Conservation (phyloP, 192 early-diverging fungal genomes). For the Coemansia aciculifera region DNA sequence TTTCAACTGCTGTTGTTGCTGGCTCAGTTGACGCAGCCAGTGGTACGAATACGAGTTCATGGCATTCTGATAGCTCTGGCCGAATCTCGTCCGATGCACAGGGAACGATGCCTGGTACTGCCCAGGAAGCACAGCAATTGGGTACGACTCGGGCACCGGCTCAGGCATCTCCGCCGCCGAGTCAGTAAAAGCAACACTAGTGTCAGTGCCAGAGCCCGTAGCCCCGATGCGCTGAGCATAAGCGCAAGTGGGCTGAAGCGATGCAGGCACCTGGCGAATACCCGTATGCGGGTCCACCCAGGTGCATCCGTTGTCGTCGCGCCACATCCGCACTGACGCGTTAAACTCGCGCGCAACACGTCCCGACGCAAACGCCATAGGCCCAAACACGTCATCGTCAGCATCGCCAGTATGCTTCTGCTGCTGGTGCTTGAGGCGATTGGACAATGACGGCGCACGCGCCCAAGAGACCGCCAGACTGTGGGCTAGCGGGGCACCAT, state of each 20-base stretch:
- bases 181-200: conserved; percentile 30
- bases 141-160: conserved; percentile 19
- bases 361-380: conserved; percentile 43
- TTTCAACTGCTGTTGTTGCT: conserved; percentile 18
- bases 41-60: conserved; percentile 33
- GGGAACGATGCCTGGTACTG: conserved; percentile 50
- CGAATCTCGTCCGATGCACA: conserved; percentile 40
- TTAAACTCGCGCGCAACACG: conserved; percentile 47
- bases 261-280: conserved; percentile 40
- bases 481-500: conserved; percentile 35
- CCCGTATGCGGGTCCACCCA: conserved; percentile 55
- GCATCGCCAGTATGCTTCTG: too few relatives aligned
- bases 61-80: conserved; percentile 33
- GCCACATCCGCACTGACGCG: conserved; percentile 44
- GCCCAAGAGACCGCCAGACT: conserved; percentile 42
- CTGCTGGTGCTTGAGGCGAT: conserved; percentile 32
- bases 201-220: conserved; percentile 17
- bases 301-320: conserved; percentile 51
- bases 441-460: conserved; percentile 27
- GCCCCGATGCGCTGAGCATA: conserved; percentile 21
- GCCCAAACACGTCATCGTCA: conserved; percentile 25
- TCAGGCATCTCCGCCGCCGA: not conserved
- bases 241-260: conserved; percentile 37
- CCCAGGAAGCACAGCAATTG: conserved; percentile 48
- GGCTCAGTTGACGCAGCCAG: conserved; percentile 33